phyloP scores from a whole-genome alignment of 257 asterid species.

The Plantago ovata region DNA sequence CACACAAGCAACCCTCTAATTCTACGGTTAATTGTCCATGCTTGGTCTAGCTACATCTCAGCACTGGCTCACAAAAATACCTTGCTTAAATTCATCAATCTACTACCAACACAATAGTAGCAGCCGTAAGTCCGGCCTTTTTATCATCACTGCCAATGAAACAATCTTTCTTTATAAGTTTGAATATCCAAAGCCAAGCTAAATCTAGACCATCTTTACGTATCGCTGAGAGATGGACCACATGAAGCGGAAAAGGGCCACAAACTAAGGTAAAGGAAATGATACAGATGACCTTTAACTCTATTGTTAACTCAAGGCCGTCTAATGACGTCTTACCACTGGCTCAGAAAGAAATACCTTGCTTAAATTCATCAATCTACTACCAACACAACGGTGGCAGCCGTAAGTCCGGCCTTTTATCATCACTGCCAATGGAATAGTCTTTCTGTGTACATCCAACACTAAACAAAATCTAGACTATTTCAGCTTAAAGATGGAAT shows the following conservation, averaged over 20 bases:
- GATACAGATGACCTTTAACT: no score
- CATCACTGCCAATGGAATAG: not conserved
- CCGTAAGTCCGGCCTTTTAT: slow-evolving; percentile 46
- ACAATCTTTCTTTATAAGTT: not conserved
- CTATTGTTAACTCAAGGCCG: no score
- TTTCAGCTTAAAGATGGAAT: no score
- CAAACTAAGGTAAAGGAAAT: no score
- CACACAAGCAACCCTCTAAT: no score
- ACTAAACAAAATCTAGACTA: not conserved
- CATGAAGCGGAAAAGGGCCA: no score
- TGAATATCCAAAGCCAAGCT: not conserved
- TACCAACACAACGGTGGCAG: slow-evolving; percentile 2
- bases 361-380: slow-evolving; percentile 37
- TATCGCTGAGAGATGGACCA: no score
- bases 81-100: slow-evolving; percentile 35
- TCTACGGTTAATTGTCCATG: not conserved
- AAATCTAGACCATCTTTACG: not conserved
- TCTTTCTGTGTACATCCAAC: not conserved
- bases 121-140: slow-evolving; percentile 58
- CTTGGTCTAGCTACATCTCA: not conserved
- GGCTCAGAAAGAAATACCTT: slow-evolving; percentile 56
- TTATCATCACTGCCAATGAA: slow-evolving; percentile 19
- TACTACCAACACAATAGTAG: slow-evolving; percentile 22
- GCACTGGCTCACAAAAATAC: slow-evolving; percentile 20
- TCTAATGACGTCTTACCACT: no score